A percentile compares a stretch with the other conserved stretches of the same genome.
These are phyloP conservation scores for Dinochytrium kinnereticum DNA, from an alignment of 371 early-diverging fungal species.

Conservation along the genomic window DNA sequence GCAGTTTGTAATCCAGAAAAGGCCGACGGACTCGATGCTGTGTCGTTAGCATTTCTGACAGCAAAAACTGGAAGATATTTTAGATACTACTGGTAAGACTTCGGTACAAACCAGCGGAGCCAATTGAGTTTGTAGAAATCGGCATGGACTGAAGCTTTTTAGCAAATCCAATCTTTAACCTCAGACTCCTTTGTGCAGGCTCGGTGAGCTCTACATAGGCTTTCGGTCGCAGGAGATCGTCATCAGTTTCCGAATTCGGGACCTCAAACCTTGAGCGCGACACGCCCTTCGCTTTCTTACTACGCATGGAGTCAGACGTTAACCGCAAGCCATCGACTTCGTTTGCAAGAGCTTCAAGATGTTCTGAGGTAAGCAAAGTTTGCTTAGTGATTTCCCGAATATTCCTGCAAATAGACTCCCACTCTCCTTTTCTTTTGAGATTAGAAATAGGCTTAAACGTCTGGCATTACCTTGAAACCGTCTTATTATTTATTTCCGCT, in stretches of 20 bases:
- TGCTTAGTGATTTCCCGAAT: neutral
- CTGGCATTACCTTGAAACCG: neutral
- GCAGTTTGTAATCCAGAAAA: no score
- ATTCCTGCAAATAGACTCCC: neutral
- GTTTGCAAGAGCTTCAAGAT: neutral
- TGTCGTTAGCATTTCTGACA: no score
- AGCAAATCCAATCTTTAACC: neutral
- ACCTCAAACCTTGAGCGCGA: neutral
- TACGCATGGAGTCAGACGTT: neutral
- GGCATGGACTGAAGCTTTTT: neutral
- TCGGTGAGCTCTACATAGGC: neutral
- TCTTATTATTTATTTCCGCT: neutral
- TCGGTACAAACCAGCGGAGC: no score
- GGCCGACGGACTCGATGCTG: no score
- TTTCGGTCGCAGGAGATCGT: neutral
- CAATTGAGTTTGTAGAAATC: neutral
- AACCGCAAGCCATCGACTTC: neutral
- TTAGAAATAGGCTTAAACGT: neutral
- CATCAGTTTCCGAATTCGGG: neutral
- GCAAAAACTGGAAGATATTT: no score
- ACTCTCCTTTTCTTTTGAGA: neutral
- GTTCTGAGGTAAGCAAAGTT: neutral
- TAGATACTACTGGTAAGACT: no score
- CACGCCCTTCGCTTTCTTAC: neutral
- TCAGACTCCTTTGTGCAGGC: neutral